phyloP scores from a whole-genome alignment of 2,329 filamentous ascomycete genomes.

The Phyllosticta ampelicida region DNA sequence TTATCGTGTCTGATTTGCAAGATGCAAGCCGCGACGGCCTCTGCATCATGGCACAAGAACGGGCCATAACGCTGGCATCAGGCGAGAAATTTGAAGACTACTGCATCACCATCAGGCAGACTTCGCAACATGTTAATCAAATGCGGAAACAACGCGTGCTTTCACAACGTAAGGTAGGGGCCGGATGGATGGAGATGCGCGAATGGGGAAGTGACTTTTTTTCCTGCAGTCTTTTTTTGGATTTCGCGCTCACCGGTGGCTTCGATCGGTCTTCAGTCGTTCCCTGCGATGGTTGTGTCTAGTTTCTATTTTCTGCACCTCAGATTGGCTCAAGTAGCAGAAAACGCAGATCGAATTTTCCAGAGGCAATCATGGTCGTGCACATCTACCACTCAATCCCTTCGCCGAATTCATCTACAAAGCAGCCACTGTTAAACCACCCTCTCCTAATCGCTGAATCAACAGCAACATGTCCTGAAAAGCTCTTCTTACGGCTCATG shows the following conservation, averaged over 20 bases:
- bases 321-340: not conserved
- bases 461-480: conserved; percentile 27
- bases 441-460: conserved; percentile 22
- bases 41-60: not conserved
- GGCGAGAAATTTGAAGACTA: not conserved
- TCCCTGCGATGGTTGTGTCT: not conserved
- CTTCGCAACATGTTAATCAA: not conserved
- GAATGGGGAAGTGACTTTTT: not conserved
- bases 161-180: not conserved
- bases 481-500: conserved; percentile 31
- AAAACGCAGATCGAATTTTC: not conserved
- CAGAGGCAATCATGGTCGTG: not conserved
- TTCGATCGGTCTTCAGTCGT: not conserved
- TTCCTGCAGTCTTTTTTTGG: not conserved
- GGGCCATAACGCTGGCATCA: not conserved
- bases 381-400: conserved; percentile 30
- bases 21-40: not conserved
- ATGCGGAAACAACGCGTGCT: not conserved
- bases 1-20: not conserved
- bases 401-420: conserved; percentile 35
- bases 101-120: not conserved
- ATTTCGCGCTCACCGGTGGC: not conserved
- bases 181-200: not conserved
- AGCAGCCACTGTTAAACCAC: conserved; percentile 25
- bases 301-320: not conserved